phyloP scores from a whole-genome alignment of 2,329 filamentous ascomycete species.

The Aureobasidium sp. region DNA sequence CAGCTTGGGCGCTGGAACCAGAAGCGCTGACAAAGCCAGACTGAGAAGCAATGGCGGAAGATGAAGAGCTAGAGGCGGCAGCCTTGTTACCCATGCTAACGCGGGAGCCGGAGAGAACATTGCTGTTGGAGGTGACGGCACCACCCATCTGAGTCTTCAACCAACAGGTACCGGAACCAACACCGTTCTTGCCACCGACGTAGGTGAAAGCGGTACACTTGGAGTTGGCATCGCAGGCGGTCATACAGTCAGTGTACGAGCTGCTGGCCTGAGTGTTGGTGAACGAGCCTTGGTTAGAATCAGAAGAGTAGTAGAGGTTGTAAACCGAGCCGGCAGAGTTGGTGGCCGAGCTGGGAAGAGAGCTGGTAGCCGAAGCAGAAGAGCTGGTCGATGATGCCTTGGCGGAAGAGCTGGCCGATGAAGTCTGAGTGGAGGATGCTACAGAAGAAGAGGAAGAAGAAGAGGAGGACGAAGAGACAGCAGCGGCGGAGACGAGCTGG shows the following conservation, averaged over 20 bases:
- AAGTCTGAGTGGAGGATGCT: slow-evolving; percentile 7
- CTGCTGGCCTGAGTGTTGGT: slow-evolving; percentile 14
- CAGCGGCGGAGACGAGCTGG: slow-evolving; percentile 11
- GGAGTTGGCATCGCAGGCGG: slow-evolving; percentile 17
- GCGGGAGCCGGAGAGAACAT: slow-evolving; percentile 11
- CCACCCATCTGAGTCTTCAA: slow-evolving; percentile 18
- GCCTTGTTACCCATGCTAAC: slow-evolving; percentile 7
- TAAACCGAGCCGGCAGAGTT: slow-evolving; percentile 11
- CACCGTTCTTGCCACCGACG: slow-evolving; percentile 17
- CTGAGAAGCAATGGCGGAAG: neutral
- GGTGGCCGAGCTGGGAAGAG: neutral
- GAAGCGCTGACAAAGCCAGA: slow-evolving; percentile 17
- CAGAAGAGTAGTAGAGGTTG: slow-evolving; percentile 18
- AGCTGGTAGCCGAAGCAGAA: slow-evolving; percentile 9
- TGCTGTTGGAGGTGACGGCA: neutral
- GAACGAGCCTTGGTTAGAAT: slow-evolving; percentile 16
- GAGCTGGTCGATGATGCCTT: slow-evolving; percentile 12
- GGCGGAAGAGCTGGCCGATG: slow-evolving; percentile 13
- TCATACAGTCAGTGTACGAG: slow-evolving; percentile 19
- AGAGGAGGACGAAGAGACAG: neutral
- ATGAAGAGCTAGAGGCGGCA: neutral
- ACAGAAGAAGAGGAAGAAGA: neutral
- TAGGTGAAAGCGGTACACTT: slow-evolving; percentile 20
- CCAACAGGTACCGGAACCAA: slow-evolving; percentile 16
- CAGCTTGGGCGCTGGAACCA: neutral